phyloP scores from a whole-genome alignment of 2,329 filamentous ascomycete genomes.

The Clarireedia monteithiana region DNA sequence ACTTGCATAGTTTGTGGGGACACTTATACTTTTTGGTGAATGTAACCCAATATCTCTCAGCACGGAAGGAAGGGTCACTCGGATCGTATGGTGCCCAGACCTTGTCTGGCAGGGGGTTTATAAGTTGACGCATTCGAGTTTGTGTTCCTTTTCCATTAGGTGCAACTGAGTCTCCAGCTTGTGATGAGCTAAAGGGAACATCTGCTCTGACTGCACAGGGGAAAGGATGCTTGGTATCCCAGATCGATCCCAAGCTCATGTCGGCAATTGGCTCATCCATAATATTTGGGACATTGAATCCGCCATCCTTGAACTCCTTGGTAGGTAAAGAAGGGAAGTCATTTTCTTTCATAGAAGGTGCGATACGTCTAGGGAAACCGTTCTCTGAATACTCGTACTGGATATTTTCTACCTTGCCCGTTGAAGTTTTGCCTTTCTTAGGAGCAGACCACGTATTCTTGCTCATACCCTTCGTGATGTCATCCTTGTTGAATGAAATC shows the following conservation, averaged over 20 bases:
- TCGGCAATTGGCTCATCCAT: conserved; percentile 6
- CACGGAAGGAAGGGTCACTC: conserved; percentile 14
- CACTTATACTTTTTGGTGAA: conserved; percentile 23
- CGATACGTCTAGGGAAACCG: neutral
- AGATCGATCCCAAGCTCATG: neutral
- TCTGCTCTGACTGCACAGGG: conserved; percentile 3
- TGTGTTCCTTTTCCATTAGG: neutral
- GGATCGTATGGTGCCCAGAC: conserved; percentile 15
- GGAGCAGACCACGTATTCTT: neutral
- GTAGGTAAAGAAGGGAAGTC: conserved; percentile 5
- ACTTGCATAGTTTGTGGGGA: conserved; percentile 23
- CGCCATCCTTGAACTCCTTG: neutral
- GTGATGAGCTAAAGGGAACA: neutral
- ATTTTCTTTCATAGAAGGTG: neutral
- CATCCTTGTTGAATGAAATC: conserved; percentile 8
- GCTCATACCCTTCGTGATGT: conserved; percentile 3
- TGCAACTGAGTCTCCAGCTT: neutral
- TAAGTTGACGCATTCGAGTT: neutral
- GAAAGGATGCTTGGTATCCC: conserved; percentile 7
- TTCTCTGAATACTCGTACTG: conserved; percentile 3
- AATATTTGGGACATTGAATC: conserved; percentile 4
- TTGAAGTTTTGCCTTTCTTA: neutral
- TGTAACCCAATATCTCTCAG: conserved; percentile 13
- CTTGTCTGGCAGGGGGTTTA: conserved; percentile 3
- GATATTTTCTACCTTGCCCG: neutral